Evolutionary conservation across 2,329 filamentous ascomycete genomes (phyloP).

Genomic region (Colletotrichum sp.): DNA sequence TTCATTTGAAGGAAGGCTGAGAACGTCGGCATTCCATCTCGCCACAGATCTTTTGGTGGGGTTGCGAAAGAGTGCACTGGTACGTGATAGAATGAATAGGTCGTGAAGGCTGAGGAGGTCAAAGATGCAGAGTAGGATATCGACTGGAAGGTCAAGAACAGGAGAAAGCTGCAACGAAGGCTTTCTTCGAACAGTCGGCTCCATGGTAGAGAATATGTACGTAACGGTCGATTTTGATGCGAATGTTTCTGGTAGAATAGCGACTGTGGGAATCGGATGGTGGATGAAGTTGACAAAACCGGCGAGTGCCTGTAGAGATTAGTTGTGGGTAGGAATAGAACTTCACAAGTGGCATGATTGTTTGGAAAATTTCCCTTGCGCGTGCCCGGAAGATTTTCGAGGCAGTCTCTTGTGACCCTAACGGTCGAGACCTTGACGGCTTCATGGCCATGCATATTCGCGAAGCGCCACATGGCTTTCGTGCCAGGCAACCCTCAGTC

Average conservation of each 20-base stretch:
- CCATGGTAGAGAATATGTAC: background rate
- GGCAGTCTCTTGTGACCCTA: background rate
- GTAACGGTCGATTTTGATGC: background rate
- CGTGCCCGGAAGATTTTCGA: background rate
- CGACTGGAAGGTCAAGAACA: background rate
- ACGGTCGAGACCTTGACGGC: background rate
- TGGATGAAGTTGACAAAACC: background rate
- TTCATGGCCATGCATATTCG: background rate
- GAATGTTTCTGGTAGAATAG: background rate
- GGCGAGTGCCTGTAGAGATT: background rate
- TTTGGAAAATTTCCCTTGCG: fast-evolving
- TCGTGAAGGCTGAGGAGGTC: background rate
- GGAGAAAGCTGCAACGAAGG: background rate
- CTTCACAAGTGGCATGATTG: background rate
- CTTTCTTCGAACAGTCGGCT: background rate
- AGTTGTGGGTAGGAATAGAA: background rate
- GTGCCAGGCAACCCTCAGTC: background rate
- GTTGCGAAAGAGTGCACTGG: fast-evolving
- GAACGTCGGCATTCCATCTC: fast-evolving
- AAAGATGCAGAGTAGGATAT: background rate
- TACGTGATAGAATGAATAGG: fast-evolving
- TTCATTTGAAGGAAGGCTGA: background rate
- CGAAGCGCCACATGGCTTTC: background rate
- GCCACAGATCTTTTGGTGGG: fast-evolving
- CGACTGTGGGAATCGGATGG: background rate